Base-by-base conservation (phyloP, 2,329 filamentous ascomycete genomes). In the Hymenoscyphus occultus region DNA sequence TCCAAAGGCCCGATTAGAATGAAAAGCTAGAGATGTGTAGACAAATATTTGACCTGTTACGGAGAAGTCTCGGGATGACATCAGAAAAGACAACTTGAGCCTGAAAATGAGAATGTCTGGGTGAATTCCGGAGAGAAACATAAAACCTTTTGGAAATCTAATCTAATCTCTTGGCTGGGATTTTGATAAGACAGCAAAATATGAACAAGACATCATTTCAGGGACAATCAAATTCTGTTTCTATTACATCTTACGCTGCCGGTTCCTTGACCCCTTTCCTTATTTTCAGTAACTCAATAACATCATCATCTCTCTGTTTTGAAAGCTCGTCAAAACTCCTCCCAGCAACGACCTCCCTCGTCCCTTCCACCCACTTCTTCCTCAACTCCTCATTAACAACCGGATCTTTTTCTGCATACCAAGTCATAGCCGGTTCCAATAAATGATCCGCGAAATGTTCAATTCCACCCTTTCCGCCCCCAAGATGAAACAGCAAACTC, bases 401-500 rank as follows among this genome's bases (percentile, higher is more conserved):
- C 54, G 54, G 54, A 28, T 57, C 54, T 7, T 9, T 32, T 9
- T 22, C 19, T 7, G 54, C 54, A 57, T 57, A 57, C 54, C 54
- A 57, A 22, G 19, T 57, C 54, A 57, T 57, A 16, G 28, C n/a
- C 13, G 54, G 54, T 22, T 6, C 54, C 13, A 57, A 31, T 1
- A 57, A 14, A 31, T 57, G 54, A 22, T 57, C 54, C 7, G 54
- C 54, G 14, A 28, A 57, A 57, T 57, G 54, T 7, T 32, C 54
- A 31, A 57, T 57, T 5, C 54, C 54, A 10, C 54, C 54, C 3
- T 57, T 22, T 28, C 54, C 54, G 16, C 54, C 54, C 16, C 54
- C 54, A 1, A 57, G 54, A 31, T 57, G 54, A 22, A 22, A 57
- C n/a, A 57, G n/a, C 62, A 64, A 22, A 60, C n/a, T 45, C 45